Percentiles rank a stretch among this genome's conserved stretches.
phyloP scores from a whole-genome alignment of 2,329 filamentous ascomycete genomes.

The Plenodomus tracheiphilus region DNA sequence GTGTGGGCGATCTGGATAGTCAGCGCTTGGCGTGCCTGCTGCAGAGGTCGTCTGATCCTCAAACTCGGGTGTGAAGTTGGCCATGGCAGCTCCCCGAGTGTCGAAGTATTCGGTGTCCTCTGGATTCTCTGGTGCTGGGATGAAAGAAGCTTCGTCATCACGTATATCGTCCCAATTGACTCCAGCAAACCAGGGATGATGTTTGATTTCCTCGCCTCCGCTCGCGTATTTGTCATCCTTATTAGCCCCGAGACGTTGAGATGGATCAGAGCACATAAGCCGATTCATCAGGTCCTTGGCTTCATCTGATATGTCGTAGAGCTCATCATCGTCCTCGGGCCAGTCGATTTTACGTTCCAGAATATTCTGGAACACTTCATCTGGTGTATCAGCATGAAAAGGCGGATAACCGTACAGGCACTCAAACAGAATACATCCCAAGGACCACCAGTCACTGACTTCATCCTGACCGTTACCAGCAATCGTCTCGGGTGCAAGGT shows the following conservation, averaged over 20 bases:
- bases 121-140: conserved; percentile 87
- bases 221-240: conserved; percentile 77
- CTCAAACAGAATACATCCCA: conserved; percentile 98
- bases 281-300: conserved; percentile 94
- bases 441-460: conserved; percentile 99
- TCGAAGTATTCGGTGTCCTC: conserved; percentile 99
- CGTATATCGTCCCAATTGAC: conserved; percentile 88
- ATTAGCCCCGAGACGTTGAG: conserved; percentile 82
- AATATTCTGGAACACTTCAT: conserved; percentile 97
- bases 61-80: conserved; percentile 91
- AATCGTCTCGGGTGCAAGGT: conserved; percentile 95
- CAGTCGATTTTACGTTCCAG: conserved; percentile 86
- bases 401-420: conserved; percentile 92
- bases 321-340: conserved; percentile 81
- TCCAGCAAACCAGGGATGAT: conserved; percentile 83
- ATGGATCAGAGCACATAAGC: conserved; percentile 82
- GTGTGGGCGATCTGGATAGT: conserved; percentile 88
- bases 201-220: conserved; percentile 89
- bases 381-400: conserved; percentile 87
- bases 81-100: conserved; percentile 83
- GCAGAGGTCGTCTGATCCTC: conserved; percentile 84
- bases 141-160: conserved; percentile 95
- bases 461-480: conserved; percentile 94
- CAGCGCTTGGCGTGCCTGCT: conserved; percentile 67
- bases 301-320: conserved; percentile 74